Conservation (phyloP, 2,329 filamentous ascomycete species). For the Alternaria ventricosa region DNA sequence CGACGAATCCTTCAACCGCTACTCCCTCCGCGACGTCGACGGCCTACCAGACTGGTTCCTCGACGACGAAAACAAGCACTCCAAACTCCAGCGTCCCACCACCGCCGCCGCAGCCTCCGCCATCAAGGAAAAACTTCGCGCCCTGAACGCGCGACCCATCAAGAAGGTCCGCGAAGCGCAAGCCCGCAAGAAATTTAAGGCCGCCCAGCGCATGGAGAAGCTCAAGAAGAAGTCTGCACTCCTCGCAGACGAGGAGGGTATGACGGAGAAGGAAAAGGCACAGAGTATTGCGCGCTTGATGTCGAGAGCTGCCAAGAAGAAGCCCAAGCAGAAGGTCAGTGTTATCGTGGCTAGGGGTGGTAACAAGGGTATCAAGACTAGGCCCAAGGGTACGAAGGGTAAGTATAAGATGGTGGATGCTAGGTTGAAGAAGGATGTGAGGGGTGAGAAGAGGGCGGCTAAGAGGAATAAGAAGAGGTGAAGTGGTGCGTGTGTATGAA, state of each 20-base stretch:
- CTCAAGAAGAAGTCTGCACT: constrained; percentile 96
- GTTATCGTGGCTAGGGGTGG: constrained; percentile 86
- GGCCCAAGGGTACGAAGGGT: constrained; percentile 91
- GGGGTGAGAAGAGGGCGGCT: constrained; percentile 79
- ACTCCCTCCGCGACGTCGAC: constrained; percentile 86
- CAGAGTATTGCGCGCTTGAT: constrained; percentile 82
- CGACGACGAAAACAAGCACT: constrained; percentile 87
- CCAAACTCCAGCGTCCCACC: constrained; percentile 85
- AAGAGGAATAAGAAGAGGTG: constrained; percentile 69
- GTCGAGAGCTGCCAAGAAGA: constrained; percentile 82
- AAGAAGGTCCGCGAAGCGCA: constrained; percentile 99
- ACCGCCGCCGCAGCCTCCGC: constrained; percentile 87
- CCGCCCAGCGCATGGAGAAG: constrained; percentile 89
- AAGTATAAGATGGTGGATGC: constrained; percentile 97
- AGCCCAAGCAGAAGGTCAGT: constrained; percentile 81
- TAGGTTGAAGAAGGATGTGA: constrained; percentile 94
- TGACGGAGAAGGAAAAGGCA: constrained; percentile 97
- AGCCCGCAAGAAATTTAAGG: constrained; percentile 95
- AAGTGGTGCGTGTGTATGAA: neutral
- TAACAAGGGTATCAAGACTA: constrained; percentile 84
- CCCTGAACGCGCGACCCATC: constrained; percentile 93
- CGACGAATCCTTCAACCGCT: constrained; percentile 94
- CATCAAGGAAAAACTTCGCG: constrained; percentile 92
- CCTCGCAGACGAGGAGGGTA: constrained; percentile 84
- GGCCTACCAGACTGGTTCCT: constrained; percentile 97